These are phyloP conservation scores for Chaetomium strumarium DNA, from an alignment of 2,329 filamentous ascomycete genomes.

Conservation along the genomic window DNA sequence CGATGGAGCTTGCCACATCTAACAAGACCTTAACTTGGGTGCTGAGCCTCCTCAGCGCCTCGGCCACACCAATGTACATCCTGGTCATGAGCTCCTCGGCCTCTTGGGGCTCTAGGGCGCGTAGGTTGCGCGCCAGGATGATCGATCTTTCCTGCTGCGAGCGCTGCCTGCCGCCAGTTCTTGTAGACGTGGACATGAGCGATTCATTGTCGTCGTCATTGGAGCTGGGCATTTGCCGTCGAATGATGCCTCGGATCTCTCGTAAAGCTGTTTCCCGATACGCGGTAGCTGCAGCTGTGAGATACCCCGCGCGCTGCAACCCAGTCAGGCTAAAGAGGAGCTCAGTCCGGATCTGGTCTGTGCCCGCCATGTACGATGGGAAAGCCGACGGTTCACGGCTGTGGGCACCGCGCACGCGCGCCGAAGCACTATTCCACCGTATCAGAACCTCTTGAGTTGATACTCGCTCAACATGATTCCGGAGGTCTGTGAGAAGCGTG, in stretches of 20 bases:
- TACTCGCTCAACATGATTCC: slow-evolving; percentile 70
- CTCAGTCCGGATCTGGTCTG: slow-evolving; percentile 62
- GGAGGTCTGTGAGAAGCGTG: slow-evolving; percentile 71
- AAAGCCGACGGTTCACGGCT: slow-evolving; percentile 61
- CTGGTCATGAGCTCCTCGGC: slow-evolving; percentile 76
- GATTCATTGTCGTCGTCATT: slow-evolving; percentile 92
- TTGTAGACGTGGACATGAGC: slow-evolving; percentile 77
- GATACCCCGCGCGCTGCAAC: slow-evolving; percentile 73
- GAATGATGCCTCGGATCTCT: slow-evolving; percentile 81
- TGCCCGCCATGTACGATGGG: slow-evolving; percentile 73
- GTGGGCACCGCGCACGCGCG: slow-evolving; percentile 63
- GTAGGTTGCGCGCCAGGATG: slow-evolving; percentile 79
- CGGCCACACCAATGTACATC: slow-evolving; percentile 82
- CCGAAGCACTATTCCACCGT: slow-evolving; percentile 75
- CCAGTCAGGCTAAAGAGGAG: slow-evolving; percentile 69
- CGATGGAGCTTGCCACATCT: slow-evolving; percentile 78
- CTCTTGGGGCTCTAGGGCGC: slow-evolving; percentile 75
- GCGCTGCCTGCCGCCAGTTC: slow-evolving; percentile 58
- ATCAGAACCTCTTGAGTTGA: slow-evolving; percentile 68
- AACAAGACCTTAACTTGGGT: slow-evolving; percentile 93
- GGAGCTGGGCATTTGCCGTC: slow-evolving; percentile 80
- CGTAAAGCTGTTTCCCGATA: slow-evolving; percentile 80
- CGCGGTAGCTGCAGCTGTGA: slow-evolving; percentile 71
- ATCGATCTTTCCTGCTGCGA: slow-evolving; percentile 86
- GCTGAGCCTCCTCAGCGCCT: slow-evolving; percentile 76